Evolutionary conservation across 352 stramenopile genomes (phyloP).

Genomic region (Phytopythium boreale): DNA sequence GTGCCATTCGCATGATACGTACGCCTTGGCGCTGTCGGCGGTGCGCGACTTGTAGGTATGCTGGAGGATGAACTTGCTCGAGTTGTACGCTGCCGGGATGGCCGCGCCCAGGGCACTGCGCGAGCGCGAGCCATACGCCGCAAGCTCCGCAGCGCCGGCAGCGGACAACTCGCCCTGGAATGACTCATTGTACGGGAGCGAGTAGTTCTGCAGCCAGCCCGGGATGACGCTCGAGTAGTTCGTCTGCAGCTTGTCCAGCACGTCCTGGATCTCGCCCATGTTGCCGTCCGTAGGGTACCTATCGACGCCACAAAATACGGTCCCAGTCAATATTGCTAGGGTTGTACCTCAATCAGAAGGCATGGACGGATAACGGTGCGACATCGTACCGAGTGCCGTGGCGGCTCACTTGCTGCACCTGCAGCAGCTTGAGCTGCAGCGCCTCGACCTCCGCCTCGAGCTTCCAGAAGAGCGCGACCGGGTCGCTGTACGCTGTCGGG

Average conservation of each 20-base stretch:
- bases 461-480: constrained; percentile 16
- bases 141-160: constrained; percentile 37
- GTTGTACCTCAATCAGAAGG: too few species aligned
- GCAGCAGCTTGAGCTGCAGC: constrained; percentile 45
- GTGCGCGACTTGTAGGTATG: constrained; percentile 63
- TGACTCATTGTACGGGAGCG: constrained; percentile 53
- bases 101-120: constrained; percentile 13
- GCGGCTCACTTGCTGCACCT: constrained; percentile 58
- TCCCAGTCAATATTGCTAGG: too few species aligned
- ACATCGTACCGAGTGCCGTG: constrained; percentile 48
- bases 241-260: constrained; percentile 40
- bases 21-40: constrained; percentile 57
- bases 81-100: constrained; percentile 20
- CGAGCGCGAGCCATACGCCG: constrained; percentile 29
- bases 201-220: constrained; percentile 52
- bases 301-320: not conserved
- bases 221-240: constrained; percentile 37
- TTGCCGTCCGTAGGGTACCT: constrained; percentile 54
- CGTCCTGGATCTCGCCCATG: constrained; percentile 38
- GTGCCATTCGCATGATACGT: constrained; percentile 12
- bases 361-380: too few species aligned
- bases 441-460: constrained; percentile 17
- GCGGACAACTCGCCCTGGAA: constrained; percentile 34
- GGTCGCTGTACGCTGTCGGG: constrained; percentile 6
- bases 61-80: constrained; percentile 38